phyloP scores from a whole-genome alignment of 1,284 basidiomycete species.

The Mycena sp. region DNA sequence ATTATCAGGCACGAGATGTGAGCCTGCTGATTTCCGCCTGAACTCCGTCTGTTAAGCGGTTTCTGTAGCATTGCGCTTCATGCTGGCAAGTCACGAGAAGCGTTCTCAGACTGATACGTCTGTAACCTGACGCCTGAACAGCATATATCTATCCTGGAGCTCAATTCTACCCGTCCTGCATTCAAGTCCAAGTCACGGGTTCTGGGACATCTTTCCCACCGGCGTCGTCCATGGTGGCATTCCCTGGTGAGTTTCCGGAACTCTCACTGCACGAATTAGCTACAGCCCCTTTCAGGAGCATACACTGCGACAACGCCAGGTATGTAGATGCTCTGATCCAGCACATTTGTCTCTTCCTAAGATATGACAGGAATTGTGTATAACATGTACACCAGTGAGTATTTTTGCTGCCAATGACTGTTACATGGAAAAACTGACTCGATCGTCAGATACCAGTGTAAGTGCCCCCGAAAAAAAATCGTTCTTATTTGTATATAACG shows the following conservation, averaged over 20 bases:
- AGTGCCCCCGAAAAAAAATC: too few species aligned
- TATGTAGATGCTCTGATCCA: slow-evolving; percentile 20
- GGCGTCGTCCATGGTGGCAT: slow-evolving; percentile 54
- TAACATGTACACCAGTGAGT: slow-evolving; percentile 51
- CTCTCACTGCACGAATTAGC: neutral
- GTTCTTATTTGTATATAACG: too few species aligned
- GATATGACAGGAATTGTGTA: slow-evolving; percentile 40
- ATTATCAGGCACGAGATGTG: slow-evolving; percentile 61
- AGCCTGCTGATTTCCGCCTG: slow-evolving; percentile 12
- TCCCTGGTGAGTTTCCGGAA: slow-evolving; percentile 47
- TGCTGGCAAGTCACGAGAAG: slow-evolving; percentile 37
- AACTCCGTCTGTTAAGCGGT: neutral
- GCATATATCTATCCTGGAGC: slow-evolving; percentile 50
- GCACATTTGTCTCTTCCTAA: neutral
- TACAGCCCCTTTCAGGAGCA: slow-evolving; percentile 37
- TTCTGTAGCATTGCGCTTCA: slow-evolving; percentile 51
- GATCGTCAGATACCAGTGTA: too few species aligned
- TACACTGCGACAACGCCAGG: slow-evolving; percentile 58
- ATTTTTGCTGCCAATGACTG: neutral
- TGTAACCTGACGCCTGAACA: too few species aligned
- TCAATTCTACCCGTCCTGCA: slow-evolving; percentile 59
- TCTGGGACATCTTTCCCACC: slow-evolving; percentile 57
- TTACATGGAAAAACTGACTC: neutral
- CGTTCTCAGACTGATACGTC: neutral
- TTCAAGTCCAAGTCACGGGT: slow-evolving; percentile 61